Conservation (phyloP, 2,329 filamentous ascomycete species). For the Cadophora sp. region DNA sequence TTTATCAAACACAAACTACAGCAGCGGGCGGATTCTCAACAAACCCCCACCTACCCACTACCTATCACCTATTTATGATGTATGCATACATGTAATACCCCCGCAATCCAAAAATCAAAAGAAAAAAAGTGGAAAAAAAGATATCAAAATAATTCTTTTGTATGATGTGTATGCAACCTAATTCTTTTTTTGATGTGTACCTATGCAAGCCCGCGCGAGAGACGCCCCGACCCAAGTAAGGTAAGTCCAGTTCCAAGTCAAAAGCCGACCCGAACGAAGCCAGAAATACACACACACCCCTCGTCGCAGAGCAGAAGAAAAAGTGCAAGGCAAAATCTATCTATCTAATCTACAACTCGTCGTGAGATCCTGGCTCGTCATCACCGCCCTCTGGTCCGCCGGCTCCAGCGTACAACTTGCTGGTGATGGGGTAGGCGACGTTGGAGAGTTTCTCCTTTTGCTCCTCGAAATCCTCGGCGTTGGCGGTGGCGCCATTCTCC, state of each 20-base stretch:
- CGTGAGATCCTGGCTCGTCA: conserved; percentile 73
- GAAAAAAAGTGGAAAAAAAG: too few relatives aligned
- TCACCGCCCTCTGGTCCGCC: conserved; percentile 71
- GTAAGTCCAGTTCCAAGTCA: too few relatives aligned
- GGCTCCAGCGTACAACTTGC: conserved; percentile 84
- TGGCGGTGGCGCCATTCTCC: conserved; percentile 86
- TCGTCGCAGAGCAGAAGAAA: not conserved
- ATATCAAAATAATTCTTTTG: too few relatives aligned
- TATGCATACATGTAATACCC: too few relatives aligned
- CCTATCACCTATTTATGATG: too few relatives aligned
- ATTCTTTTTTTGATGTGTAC: not conserved
- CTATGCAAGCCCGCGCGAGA: not conserved
- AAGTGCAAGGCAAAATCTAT: not conserved
- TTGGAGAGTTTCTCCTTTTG: conserved; percentile 99
- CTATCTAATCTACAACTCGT: conserved; percentile 71
- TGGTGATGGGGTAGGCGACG: conserved; percentile 98
- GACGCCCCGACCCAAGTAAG: too few relatives aligned
- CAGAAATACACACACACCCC: not conserved
- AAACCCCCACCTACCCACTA: too few relatives aligned
- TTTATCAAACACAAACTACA: too few relatives aligned
- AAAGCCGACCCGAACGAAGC: not conserved
- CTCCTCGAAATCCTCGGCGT: conserved; percentile 96
- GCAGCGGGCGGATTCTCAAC: too few relatives aligned
- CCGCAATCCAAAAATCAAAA: too few relatives aligned
- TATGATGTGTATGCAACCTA: too few relatives aligned